These are phyloP conservation scores for Adansonia madagascariensis DNA, from an alignment of 441 rosid species.

Conservation along the genomic window DNA sequence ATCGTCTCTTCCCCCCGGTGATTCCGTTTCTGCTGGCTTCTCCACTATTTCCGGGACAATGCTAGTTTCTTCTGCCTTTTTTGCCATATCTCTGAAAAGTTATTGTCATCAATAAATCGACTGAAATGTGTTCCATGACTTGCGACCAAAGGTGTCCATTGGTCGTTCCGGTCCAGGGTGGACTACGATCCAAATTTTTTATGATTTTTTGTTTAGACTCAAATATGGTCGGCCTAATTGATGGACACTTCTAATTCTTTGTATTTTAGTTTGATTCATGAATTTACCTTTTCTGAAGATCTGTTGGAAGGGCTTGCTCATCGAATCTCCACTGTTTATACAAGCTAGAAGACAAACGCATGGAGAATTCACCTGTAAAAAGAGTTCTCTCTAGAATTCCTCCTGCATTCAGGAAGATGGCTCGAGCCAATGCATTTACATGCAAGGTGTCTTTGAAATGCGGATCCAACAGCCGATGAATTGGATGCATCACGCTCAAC, in stretches of 20 bases:
- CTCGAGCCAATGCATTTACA: constrained; percentile 60
- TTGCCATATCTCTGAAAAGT: constrained; percentile 18
- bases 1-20: too few species aligned
- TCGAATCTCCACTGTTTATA: constrained; percentile 69
- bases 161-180: too few species aligned
- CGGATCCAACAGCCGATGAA: constrained; percentile 60
- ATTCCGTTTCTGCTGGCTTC: not conserved
- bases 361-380: constrained; percentile 53
- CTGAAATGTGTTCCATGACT: not conserved
- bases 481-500: constrained; percentile 69
- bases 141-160: not conserved
- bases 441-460: constrained; percentile 79
- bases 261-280: not conserved
- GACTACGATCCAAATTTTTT: too few species aligned
- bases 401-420: constrained; percentile 54
- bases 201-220: too few species aligned
- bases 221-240: too few species aligned
- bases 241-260: too few species aligned
- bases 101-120: not conserved
- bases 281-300: constrained; percentile 52
- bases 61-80: not conserved
- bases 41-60: not conserved
- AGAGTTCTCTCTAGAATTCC: constrained; percentile 65
- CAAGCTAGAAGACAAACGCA: constrained; percentile 60
- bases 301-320: constrained; percentile 62